These are phyloP conservation scores for Talaromyces albobiverticillius DNA, from an alignment of 2,329 filamentous ascomycete species.

Conservation along the genomic window DNA sequence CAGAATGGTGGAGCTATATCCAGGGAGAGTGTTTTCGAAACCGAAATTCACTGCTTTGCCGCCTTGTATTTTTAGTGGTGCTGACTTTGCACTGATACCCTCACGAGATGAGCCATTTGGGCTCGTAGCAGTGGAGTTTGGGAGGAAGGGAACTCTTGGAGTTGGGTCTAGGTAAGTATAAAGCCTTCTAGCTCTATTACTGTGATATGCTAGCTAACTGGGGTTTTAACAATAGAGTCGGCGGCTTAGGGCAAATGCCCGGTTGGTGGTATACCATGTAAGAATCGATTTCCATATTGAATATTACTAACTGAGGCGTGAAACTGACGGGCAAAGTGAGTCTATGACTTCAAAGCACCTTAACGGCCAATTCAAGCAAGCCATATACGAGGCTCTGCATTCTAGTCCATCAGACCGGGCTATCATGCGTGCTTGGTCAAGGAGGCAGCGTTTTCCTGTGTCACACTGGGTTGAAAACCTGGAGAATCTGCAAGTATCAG, in stretches of 20 bases:
- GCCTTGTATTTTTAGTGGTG: constrained; percentile 60
- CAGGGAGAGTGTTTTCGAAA: constrained; percentile 59
- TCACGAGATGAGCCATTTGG: constrained; percentile 64
- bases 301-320: not conserved
- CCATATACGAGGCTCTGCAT: constrained; percentile 55
- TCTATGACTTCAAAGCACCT: constrained; percentile 58
- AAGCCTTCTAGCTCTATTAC: not conserved
- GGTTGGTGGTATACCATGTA: constrained; percentile 63
- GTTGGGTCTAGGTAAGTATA: constrained; percentile 41
- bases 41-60: constrained; percentile 62
- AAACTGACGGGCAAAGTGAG: constrained; percentile 33
- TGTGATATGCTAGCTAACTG: not conserved
- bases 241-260: constrained; percentile 62
- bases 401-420: constrained; percentile 52
- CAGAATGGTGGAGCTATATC: constrained; percentile 59
- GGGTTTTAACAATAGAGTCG: constrained; percentile 45
- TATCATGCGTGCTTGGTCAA: constrained; percentile 59
- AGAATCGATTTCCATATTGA: not conserved
- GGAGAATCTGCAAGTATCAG: constrained; percentile 54
- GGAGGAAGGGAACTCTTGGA: constrained; percentile 60
- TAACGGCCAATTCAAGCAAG: constrained; percentile 58
- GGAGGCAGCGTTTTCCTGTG: constrained; percentile 61
- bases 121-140: constrained; percentile 63
- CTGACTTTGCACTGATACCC: constrained; percentile 65
- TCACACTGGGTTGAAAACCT: constrained; percentile 60